A percentile compares a stretch with the other conserved stretches of the same genome.
phyloP scores from a whole-genome alignment of 1,284 basidiomycete species.

The Sporisorium exsertum region DNA sequence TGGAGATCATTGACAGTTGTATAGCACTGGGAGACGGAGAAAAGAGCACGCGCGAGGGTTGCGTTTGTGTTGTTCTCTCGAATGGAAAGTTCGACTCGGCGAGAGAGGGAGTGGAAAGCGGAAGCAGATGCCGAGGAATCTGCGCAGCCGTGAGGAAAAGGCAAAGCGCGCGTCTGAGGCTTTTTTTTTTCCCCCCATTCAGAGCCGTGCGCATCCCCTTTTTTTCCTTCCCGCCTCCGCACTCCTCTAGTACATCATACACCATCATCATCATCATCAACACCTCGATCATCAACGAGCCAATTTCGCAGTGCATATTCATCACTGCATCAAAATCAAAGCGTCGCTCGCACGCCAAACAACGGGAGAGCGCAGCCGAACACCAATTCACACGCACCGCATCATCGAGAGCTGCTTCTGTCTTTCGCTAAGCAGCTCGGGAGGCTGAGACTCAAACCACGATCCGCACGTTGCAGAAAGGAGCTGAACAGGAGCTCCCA shows the following conservation, averaged over 20 bases:
- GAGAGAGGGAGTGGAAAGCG: neutral
- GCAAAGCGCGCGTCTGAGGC: neutral
- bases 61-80: neutral
- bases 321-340: neutral
- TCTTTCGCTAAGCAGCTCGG: neutral
- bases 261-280: neutral
- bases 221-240: neutral
- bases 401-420: neutral
- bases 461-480: neutral
- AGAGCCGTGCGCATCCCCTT: slow-evolving; percentile 1
- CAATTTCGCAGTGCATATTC: neutral
- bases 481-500: neutral
- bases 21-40: neutral
- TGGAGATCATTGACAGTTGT: neutral
- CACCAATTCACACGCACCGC: neutral
- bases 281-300: neutral
- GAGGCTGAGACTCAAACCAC: neutral
- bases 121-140: neutral
- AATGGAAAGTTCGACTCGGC: neutral
- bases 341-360: neutral
- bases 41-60: neutral
- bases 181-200: neutral
- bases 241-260: neutral
- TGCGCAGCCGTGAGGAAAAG: neutral
- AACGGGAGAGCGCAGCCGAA: neutral